phyloP scores from a whole-genome alignment of 495 filamentous ascomycete genomes.

The Ascobolus immersus region DNA sequence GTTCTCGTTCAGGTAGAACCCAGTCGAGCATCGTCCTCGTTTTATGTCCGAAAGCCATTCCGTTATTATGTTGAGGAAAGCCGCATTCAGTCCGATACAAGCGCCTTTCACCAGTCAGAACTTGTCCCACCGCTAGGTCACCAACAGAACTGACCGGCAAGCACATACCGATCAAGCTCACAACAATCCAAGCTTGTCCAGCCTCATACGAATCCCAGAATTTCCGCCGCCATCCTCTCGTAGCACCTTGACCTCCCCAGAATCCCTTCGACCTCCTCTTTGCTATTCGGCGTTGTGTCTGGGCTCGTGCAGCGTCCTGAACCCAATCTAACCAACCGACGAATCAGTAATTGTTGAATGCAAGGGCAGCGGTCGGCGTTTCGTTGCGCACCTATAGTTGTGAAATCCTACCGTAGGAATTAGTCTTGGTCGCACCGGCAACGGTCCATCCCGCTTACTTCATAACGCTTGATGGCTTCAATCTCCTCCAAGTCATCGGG shows the following conservation, averaged over 20 bases:
- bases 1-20: conserved; percentile 90
- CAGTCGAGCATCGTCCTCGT: conserved; percentile 74
- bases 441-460: conserved; percentile 23
- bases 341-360: conserved; percentile 7
- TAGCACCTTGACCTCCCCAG: conserved; percentile 45
- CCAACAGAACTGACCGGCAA: background rate
- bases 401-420: conserved; percentile 35
- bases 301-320: conserved; percentile 82
- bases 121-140: background rate
- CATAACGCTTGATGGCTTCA: conserved; percentile 91
- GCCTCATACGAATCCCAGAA: conserved; percentile 79
- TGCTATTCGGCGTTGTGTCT: conserved; percentile 45
- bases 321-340: conserved; percentile 51
- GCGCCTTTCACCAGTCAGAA: conserved; percentile 23
- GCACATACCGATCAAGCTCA: conserved; percentile 50
- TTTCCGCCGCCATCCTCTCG: conserved; percentile 56
- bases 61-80: conserved; percentile 80
- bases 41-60: conserved; percentile 96
- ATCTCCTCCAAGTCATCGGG: conserved; percentile 78
- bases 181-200: conserved; percentile 92
- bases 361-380: background rate
- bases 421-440: conserved; percentile 15
- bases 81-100: conserved; percentile 80
- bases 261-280: conserved; percentile 47
- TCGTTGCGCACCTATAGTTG: conserved; percentile 47